Conservation (phyloP, 1,284 basidiomycete genomes). For the Spongispora temasekensis region DNA sequence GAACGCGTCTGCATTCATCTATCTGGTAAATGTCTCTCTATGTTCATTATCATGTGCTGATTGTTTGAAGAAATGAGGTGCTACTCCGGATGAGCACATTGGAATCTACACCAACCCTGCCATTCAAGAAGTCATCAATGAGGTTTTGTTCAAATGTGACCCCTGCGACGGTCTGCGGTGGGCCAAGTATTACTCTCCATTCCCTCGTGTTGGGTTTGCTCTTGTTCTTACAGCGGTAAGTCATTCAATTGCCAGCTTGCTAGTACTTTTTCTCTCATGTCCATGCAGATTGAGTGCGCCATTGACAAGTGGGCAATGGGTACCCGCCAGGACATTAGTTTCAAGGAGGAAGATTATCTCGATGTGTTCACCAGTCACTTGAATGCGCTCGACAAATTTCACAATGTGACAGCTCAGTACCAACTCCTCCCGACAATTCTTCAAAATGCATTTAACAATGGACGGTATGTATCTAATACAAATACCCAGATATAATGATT, state of each 20-base stretch:
- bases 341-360: background rate
- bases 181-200: background rate
- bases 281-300: background rate
- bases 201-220: background rate
- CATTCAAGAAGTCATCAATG: background rate
- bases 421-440: background rate
- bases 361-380: background rate
- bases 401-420: background rate
- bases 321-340: background rate
- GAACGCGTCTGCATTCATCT: background rate
- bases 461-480: background rate
- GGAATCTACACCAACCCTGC: background rate
- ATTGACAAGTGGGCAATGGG: background rate
- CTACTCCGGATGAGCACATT: background rate
- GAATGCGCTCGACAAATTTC: background rate
- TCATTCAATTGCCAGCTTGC: background rate
- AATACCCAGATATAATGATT: background rate
- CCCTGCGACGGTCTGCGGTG: background rate
- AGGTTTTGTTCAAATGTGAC: background rate
- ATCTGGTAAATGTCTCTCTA: background rate
- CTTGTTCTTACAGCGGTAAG: background rate
- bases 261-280: background rate
- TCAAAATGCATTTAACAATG: background rate
- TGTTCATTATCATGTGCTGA: background rate
- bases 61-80: background rate